phyloP scores from a whole-genome alignment of 306 rosid genomes.

The Echinosophora koreensis region DNA sequence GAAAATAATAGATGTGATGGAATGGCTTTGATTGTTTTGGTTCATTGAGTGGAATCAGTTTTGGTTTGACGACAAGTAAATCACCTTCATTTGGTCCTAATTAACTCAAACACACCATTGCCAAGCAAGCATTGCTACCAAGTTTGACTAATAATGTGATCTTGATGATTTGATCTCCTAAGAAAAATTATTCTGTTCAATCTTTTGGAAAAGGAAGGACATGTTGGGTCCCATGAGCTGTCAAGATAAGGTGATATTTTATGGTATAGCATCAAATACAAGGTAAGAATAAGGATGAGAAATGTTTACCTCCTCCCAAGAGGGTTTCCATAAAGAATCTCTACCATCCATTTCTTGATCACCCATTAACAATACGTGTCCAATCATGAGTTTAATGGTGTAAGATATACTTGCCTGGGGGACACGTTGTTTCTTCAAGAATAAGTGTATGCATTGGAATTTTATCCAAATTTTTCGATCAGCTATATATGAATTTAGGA shows the following conservation, averaged over 20 bases:
- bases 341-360: not conserved
- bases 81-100: constrained; percentile 14
- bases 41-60: constrained; percentile 27
- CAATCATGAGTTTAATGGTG: not conserved
- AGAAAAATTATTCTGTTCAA: constrained; percentile 43
- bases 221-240: constrained; percentile 19
- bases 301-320: not conserved
- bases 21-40: not conserved
- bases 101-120: not conserved
- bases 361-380: not conserved
- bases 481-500: constrained; percentile 1
- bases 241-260: constrained; percentile 48
- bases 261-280: constrained; percentile 41
- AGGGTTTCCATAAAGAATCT: not conserved
- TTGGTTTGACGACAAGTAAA: constrained; percentile 1
- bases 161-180: constrained; percentile 23
- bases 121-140: not conserved
- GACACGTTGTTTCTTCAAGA: not conserved
- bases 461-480: not conserved
- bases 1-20: constrained; percentile 7
- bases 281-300: not conserved
- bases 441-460: constrained; percentile 1
- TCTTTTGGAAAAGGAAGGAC: constrained; percentile 34
- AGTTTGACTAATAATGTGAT: constrained; percentile 30
- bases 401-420: not conserved